Base-by-base conservation (phyloP, 306 rosid species). In the Vigna unguiculata region DNA sequence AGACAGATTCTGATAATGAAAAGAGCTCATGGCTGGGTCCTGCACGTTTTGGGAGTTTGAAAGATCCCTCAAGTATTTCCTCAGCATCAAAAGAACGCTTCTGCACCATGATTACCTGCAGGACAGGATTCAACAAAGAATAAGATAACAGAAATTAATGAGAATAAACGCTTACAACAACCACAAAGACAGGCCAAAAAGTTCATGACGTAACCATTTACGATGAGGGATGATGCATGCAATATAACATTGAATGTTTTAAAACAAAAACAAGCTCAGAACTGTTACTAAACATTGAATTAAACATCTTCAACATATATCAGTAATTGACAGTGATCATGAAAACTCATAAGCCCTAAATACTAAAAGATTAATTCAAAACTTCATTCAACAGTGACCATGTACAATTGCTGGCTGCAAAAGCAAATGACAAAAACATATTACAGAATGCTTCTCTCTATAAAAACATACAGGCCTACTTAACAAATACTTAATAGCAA, bases 31-130 rank as follows among this genome's bases (percentile, higher is more conserved):
- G 71, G 43, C 81, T 81, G 9, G 87, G 80, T 71, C 76, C 93
- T 15, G 38, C 85, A 51, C 88, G 96, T 81, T 88, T 93, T 28
- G 86, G 93, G 83, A 77, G 89, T 80, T 93, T 91, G 76, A 88
- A 78, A 65, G 96, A 85, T 73, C 85, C 83, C 81, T 86, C 91
- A 69, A 87, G 72, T 69, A 84, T 70, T 61, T 90, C 96, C 62
- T 85, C 96, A 49, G 83, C 89, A 77, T 93, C 96, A 47, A 83
- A 90, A 68, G 90, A 86, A 58, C 95, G 95, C 61, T 93, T 93
- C 83, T 91, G 97, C 62, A 93, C 98, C 98, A 93, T 93, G 74
- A 72, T 86, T 72, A 66, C 54, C 90, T 88, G 93, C 85, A 85
- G 49, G 49, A 78, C 52, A 71, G 15, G 63, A 25, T 77, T 48